Conservation (phyloP, 2,329 filamentous ascomycete species). For the Diaporthe longicolla region DNA sequence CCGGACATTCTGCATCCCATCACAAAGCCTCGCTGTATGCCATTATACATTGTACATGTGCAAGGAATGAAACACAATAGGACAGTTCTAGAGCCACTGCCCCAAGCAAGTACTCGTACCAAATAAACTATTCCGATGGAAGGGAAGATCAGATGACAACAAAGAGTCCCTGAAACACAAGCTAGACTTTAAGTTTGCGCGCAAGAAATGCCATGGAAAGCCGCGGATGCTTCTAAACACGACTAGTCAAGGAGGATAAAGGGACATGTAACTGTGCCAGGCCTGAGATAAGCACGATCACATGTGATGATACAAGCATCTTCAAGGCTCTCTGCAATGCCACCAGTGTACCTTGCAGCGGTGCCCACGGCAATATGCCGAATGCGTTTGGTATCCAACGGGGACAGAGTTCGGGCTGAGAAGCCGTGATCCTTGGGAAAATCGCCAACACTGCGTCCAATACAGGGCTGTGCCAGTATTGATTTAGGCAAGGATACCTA, state of each 20-base stretch:
- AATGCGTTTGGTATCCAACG: neutral
- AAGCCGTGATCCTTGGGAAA: neutral
- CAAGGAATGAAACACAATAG: neutral
- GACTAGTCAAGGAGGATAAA: neutral
- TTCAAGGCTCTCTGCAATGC: neutral
- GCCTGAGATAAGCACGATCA: neutral
- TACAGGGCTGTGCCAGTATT: neutral
- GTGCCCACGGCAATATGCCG: neutral
- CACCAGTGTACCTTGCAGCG: neutral
- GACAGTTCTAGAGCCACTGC: neutral
- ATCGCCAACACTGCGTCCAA: neutral
- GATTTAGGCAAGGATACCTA: neutral
- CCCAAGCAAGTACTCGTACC: too few species aligned
- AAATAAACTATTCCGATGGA: too few species aligned
- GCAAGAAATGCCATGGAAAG: neutral
- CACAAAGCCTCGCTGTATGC: neutral
- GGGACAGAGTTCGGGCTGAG: neutral
- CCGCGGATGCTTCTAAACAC: neutral
- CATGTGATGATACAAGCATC: neutral
- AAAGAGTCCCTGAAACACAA: neutral
- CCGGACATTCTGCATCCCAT: too few species aligned
- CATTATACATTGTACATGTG: too few species aligned
- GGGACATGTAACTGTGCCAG: too few species aligned
- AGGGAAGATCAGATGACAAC: neutral
- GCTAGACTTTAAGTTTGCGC: constrained; percentile 5